Conservation (phyloP, 352 stramenopile species). For the Phytophthora vignae region DNA sequence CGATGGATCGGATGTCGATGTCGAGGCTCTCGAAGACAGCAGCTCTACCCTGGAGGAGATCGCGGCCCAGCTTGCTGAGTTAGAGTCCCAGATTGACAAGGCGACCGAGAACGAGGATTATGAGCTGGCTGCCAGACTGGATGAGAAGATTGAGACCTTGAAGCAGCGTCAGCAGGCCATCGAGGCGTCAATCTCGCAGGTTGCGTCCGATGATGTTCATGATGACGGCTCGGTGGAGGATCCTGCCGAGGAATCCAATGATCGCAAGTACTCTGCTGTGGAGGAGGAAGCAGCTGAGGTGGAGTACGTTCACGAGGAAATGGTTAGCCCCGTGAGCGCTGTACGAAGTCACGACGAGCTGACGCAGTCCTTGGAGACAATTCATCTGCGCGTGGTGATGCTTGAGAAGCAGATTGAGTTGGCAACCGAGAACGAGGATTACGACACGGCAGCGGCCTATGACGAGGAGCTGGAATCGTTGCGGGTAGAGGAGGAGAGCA, state of each 20-base stretch:
- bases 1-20: constrained; percentile 38
- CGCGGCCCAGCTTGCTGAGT: constrained; percentile 56
- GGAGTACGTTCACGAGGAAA: constrained; percentile 43
- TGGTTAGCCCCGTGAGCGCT: constrained; percentile 45
- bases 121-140: constrained; percentile 75
- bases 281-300: constrained; percentile 31
- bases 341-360: constrained; percentile 44
- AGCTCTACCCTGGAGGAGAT: constrained; percentile 62
- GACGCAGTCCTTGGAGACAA: constrained; percentile 47
- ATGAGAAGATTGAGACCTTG: constrained; percentile 75
- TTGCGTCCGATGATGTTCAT: constrained; percentile 22
- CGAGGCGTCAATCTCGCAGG: constrained; percentile 35
- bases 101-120: constrained; percentile 87
- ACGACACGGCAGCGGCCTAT: constrained; percentile 62
- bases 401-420: constrained; percentile 73
- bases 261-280: constrained; percentile 33
- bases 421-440: constrained; percentile 76
- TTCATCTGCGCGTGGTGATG: constrained; percentile 61
- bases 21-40: constrained; percentile 38
- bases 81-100: constrained; percentile 76
- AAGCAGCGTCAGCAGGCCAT: constrained; percentile 63
- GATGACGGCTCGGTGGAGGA: constrained; percentile 18
- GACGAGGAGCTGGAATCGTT: constrained; percentile 74
- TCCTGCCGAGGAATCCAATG: constrained; percentile 22
- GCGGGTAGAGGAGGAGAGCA: constrained; percentile 55